Base-by-base conservation (phyloP, 371 early-diverging fungal species). In the Circinella minor region DNA sequence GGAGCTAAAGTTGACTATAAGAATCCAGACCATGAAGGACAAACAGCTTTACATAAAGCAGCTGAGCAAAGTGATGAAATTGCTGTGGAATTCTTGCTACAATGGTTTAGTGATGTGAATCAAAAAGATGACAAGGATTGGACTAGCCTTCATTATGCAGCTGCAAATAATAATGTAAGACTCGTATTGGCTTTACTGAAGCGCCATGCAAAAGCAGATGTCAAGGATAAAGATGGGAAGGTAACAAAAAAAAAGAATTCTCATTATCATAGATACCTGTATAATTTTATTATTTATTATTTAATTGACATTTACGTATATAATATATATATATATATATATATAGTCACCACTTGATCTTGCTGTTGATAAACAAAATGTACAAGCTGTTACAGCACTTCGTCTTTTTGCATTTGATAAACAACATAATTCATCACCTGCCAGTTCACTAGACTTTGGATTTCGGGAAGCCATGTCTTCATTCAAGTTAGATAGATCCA, bases 131-230 rank as follows among this genome's bases (percentile, higher is more conserved):
- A 66, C 1, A 72, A 79, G 4, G 94, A 94, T n/a, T 86, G 91
- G 83, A 87, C 94, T 18, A 85, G 91, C 17, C 72, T 97, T 59
- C 96, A 96, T 73, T 87, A 87, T 73, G 96, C 95, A 0, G 90
- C 89, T 57, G 85, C 88, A 14, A 82, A 81, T 51, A 91, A 90
- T 59, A 90, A 92, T 71, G 83, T 86, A 4, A 79, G 87, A 20
- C 78, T 91, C 0, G 89, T 93, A 7, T 74, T 88, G 55, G 81
- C 85, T 0, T 69, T 96, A 69, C 77, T 95, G 13, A 89, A 87
- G 71, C 83, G 87, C 55, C 87, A 89, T 63, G 92, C 93, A 51
- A 88, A 91, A 49, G 84, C 86, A 55, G 92, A 93, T 65, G 74
- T 88, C 20, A 55, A 34, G 88, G 92, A 88, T 62, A 81, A 77